Base-by-base conservation (phyloP, 352 stramenopile species). In the Globisporangium paroecandrum region DNA sequence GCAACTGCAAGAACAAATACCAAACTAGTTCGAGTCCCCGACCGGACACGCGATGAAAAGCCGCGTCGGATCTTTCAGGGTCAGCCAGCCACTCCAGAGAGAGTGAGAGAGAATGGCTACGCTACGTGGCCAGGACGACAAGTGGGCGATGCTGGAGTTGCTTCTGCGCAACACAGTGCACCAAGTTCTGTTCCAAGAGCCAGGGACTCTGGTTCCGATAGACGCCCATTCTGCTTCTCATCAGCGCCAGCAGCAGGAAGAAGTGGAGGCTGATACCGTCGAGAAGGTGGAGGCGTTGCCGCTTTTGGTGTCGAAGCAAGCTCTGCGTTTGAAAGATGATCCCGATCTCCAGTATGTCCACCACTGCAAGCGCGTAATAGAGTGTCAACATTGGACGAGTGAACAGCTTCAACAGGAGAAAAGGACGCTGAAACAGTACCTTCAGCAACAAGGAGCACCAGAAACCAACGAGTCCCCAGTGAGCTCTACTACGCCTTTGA, bases 101-200 rank as follows among this genome's bases (percentile, higher is more conserved):
- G 5, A 25, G 3, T 27, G 13, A 46, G 38, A 13, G 25, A 27
- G 6, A 6, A 59, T 61, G 56, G 3, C 29, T 27, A 5, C n/a
- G 56, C 3, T 47, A n/a, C 29, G 34, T 36, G n/a, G 46, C 22
- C 13, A 53, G 4, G 47, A 69, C 22, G 63, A 73, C 25, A 70
- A 65, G 46, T 63, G 51, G 25, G 13, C 32, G 20, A 51, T 80
- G 5, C 54, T 89, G 43, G 83, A 91, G 29, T 54, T 25, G 38
- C 71, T 91, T 32, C 56, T 89, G 9, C 34, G 65, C 29, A 64
- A 71, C 64, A 87, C 80, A 20, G 82, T 91, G 64, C 65, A 64
- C n/a, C 34, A 54, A 15, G 70, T 89, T 64, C 59, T 87, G 41
- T 85, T 89, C 55, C 29, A 57, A 41, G 71, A 74, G 2, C 2